Evolutionary conservation across 768 basidiomycete species (phyloP).

Genomic region (Lyophyllum decastes): DNA sequence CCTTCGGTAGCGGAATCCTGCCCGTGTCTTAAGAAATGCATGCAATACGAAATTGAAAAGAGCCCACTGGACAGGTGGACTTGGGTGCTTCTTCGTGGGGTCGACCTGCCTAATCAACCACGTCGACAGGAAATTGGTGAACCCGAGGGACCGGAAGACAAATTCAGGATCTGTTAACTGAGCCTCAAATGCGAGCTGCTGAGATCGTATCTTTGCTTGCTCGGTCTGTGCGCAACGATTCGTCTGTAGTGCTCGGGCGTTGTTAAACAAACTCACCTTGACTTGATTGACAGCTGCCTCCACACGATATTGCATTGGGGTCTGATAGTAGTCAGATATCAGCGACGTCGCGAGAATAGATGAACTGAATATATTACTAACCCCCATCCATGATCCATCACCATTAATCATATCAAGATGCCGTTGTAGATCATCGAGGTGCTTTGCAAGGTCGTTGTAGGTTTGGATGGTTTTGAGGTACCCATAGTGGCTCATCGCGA

Average conservation of each 20-base stretch:
- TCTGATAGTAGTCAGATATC: constrained; percentile 36
- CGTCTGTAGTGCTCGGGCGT: not conserved
- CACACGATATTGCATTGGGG: constrained; percentile 72
- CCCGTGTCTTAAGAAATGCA: not conserved
- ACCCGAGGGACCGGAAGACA: constrained; percentile 74
- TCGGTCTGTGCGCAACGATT: constrained; percentile 47
- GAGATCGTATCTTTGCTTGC: constrained; percentile 66
- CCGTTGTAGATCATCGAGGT: constrained; percentile 74
- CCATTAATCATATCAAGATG: constrained; percentile 76
- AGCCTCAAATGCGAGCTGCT: constrained; percentile 79
- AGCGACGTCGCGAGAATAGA: not conserved
- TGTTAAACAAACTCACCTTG: constrained; percentile 50
- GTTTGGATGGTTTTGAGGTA: constrained; percentile 79
- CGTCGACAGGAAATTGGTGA: constrained; percentile 87
- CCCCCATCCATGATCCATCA: constrained; percentile 82
- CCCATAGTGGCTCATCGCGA: constrained; percentile 89
- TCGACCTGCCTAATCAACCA: constrained; percentile 94
- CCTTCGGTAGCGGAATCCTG: constrained; percentile 83
- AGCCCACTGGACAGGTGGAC: constrained; percentile 63
- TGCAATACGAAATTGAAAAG: not conserved
- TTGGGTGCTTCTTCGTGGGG: constrained; percentile 76
- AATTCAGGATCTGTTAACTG: constrained; percentile 89
- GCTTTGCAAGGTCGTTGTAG: constrained; percentile 71
- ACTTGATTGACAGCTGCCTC: constrained; percentile 76
- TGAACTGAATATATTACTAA: constrained; percentile 34